Conservation (phyloP, 1,284 basidiomycete genomes). For the Filobasidium uniguttulatum region DNA sequence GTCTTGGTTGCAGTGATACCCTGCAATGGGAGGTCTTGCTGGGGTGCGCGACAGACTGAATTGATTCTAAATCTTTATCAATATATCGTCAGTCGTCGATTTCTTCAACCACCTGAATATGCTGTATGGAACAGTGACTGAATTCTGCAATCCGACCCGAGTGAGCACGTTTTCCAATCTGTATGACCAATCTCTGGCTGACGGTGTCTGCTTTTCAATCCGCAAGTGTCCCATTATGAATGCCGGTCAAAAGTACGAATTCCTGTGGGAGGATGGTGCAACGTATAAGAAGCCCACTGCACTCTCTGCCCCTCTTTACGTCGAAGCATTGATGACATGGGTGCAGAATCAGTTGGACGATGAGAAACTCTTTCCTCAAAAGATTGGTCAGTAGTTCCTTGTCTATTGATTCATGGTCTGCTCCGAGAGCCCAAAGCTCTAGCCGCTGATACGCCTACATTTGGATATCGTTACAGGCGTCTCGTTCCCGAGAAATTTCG, state of each 20-base stretch:
- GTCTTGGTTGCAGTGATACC: background rate
- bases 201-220: background rate
- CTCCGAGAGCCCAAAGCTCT: no score
- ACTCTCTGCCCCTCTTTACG: slow-evolving; percentile 87
- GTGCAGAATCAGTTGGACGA: slow-evolving; percentile 86
- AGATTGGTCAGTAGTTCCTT: slow-evolving; percentile 52
- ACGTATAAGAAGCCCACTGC: slow-evolving; percentile 88
- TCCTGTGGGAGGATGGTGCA: slow-evolving; percentile 93
- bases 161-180: slow-evolving; percentile 36
- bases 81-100: slow-evolving; percentile 56
- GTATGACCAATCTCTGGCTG: background rate
- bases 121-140: slow-evolving; percentile 89
- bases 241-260: slow-evolving; percentile 95
- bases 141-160: slow-evolving; percentile 89
- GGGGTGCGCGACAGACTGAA: no score
- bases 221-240: slow-evolving; percentile 99
- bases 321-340: slow-evolving; percentile 99
- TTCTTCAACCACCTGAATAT: slow-evolving; percentile 95
- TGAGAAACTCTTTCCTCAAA: slow-evolving; percentile 83
- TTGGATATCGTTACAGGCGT: slow-evolving; percentile 51
- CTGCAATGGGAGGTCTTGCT: background rate
- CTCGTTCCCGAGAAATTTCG: slow-evolving; percentile 83
- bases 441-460: no score
- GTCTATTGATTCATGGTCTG: no score
- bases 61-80: background rate